A percentile compares a stretch with the other conserved stretches of the same genome.
Evolutionary conservation across 495 filamentous ascomycete genomes (phyloP).

Genomic region (Penicillium psychrofluorescens): DNA sequence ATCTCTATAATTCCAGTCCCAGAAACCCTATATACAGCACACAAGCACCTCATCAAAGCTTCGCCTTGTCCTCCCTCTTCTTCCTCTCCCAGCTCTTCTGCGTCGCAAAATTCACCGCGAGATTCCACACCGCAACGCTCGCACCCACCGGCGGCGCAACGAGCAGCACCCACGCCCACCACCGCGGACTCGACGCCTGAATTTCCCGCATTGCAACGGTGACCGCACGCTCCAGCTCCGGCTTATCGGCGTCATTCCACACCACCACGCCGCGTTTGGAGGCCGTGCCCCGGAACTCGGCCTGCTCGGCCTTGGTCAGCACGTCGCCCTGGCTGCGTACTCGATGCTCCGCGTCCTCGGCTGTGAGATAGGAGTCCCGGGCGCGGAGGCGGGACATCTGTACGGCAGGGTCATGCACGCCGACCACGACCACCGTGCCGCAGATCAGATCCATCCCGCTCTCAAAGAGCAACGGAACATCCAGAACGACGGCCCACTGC

Average conservation of each 20-base stretch:
- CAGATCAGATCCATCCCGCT: slow-evolving; percentile 72
- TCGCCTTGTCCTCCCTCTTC: slow-evolving; percentile 60
- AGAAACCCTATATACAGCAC: slow-evolving; percentile 1
- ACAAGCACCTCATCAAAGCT: slow-evolving; percentile 25
- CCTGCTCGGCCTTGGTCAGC: slow-evolving; percentile 67
- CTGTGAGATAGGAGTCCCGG: slow-evolving; percentile 63
- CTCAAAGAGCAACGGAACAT: slow-evolving; percentile 90
- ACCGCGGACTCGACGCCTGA: slow-evolving; percentile 54
- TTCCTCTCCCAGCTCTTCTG: slow-evolving; percentile 63
- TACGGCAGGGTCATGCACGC: slow-evolving; percentile 60
- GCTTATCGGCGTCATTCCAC: slow-evolving; percentile 74
- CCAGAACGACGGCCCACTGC: slow-evolving; percentile 81
- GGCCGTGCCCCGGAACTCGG: slow-evolving; percentile 51
- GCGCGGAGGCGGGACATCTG: slow-evolving; percentile 72
- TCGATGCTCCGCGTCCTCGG: slow-evolving; percentile 73
- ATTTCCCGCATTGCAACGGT: slow-evolving; percentile 54
- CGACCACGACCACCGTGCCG: slow-evolving; percentile 78
- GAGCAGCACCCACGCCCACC: slow-evolving; percentile 76
- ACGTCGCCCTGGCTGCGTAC: slow-evolving; percentile 81
- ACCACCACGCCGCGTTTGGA: slow-evolving; percentile 63
- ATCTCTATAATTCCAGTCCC: no score
- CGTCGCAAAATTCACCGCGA: slow-evolving; percentile 57
- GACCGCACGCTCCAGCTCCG: slow-evolving; percentile 59
- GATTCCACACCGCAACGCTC: slow-evolving; percentile 55
- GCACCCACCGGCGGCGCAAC: slow-evolving; percentile 65